These are phyloP conservation scores for Euphorbia schlechtendalii DNA, from an alignment of 441 rosid species.

Conservation along the genomic window DNA sequence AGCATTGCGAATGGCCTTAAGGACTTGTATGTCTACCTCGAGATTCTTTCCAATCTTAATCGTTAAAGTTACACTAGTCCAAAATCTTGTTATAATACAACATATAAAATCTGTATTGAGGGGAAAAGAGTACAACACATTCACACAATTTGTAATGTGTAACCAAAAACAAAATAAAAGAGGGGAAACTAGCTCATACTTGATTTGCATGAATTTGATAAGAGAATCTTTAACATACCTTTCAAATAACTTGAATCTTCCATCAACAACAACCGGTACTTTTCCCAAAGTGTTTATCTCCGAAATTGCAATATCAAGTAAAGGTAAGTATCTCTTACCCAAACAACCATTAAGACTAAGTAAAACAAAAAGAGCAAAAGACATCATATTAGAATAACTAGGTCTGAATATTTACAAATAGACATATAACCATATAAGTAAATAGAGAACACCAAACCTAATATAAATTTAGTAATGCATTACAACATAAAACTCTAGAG, in stretches of 20 bases:
- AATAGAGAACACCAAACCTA: no score
- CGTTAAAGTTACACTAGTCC: constrained; percentile 80
- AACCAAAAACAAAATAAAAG: no score
- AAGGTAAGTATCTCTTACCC: neutral
- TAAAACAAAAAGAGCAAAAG: no score
- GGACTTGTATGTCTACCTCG: constrained; percentile 60
- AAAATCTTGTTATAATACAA: no score
- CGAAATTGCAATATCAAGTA: constrained; percentile 24
- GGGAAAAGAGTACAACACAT: neutral
- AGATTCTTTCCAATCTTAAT: constrained; percentile 86
- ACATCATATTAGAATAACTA: no score
- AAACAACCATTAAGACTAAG: no score
- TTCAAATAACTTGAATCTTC: constrained; percentile 75
- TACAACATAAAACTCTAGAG: no score
- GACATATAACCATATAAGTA: no score
- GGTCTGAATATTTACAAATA: no score
- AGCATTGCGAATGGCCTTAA: constrained; percentile 67
- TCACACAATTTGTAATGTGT: neutral
- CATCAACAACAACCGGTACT: constrained; percentile 82
- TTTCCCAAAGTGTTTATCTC: constrained; percentile 64
- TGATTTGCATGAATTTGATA: neutral
- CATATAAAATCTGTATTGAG: no score
- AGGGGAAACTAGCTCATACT: neutral
- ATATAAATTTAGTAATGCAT: no score
- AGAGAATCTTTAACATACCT: constrained; percentile 39